These are phyloP conservation scores for Plectranthus barbatus DNA, from an alignment of 257 asterid genomes.

Conservation along the genomic window DNA sequence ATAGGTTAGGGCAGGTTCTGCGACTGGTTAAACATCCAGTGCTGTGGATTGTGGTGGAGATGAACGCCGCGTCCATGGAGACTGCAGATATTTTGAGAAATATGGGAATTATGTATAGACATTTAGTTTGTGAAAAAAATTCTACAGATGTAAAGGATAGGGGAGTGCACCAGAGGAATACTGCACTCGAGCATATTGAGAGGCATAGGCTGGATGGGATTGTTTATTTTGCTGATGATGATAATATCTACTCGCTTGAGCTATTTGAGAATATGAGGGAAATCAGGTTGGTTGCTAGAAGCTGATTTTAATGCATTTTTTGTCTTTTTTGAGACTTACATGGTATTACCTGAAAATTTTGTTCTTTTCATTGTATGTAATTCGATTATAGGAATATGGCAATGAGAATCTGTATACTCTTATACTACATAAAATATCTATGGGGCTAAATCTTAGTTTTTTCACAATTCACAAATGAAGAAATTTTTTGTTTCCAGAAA, in stretches of 20 bases:
- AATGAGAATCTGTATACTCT: background rate
- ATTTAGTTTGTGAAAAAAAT: slow-evolving; percentile 62
- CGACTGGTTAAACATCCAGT: slow-evolving; percentile 66
- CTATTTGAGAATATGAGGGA: slow-evolving; percentile 67
- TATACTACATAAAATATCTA: background rate
- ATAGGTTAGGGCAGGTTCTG: slow-evolving; percentile 77
- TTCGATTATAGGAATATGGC: background rate
- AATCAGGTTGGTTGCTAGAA: slow-evolving; percentile 51
- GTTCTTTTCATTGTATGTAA: slow-evolving; percentile 2
- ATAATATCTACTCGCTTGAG: slow-evolving; percentile 69
- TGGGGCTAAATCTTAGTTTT: background rate
- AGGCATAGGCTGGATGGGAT: slow-evolving; percentile 80
- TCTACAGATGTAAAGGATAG: slow-evolving; percentile 61
- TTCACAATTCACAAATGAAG: no score
- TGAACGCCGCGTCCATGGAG: slow-evolving; percentile 64
- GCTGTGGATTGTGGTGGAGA: slow-evolving; percentile 95
- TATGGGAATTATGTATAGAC: slow-evolving; percentile 72
- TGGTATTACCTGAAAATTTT: background rate
- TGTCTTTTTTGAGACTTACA: background rate
- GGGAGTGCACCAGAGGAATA: slow-evolving; percentile 83
- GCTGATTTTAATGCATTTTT: background rate
- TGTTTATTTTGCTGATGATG: slow-evolving; percentile 92
- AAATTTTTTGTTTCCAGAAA: no score
- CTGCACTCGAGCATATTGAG: slow-evolving; percentile 89
- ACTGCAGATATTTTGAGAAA: slow-evolving; percentile 76